Evolutionary conservation across 2,329 filamentous ascomycete species (phyloP).

Genomic region (Pseudocercospora musae): DNA sequence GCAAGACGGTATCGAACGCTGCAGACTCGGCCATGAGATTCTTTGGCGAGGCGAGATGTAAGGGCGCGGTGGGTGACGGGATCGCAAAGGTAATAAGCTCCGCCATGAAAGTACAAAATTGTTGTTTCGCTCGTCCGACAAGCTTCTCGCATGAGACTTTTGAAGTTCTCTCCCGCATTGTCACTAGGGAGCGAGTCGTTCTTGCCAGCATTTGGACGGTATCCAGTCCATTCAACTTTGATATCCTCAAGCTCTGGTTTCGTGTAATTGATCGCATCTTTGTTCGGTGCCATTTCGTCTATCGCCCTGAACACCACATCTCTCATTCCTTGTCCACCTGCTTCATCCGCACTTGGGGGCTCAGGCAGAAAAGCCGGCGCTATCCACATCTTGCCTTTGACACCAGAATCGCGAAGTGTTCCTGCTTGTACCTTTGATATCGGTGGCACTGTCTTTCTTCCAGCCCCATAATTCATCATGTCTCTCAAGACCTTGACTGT

Average conservation of each 20-base stretch:
- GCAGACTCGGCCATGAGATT: constrained; percentile 66
- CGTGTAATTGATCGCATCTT: constrained; percentile 38
- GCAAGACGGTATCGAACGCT: constrained; percentile 71
- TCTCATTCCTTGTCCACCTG: constrained; percentile 48
- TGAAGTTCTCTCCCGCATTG: constrained; percentile 63
- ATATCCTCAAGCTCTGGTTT: constrained; percentile 56
- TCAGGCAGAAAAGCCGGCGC: constrained; percentile 63
- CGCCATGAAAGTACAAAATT: constrained; percentile 72
- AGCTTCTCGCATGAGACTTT: constrained; percentile 64
- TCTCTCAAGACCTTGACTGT: constrained; percentile 69
- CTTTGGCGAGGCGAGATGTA: constrained; percentile 60
- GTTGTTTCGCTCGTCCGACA: constrained; percentile 55
- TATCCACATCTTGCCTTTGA: constrained; percentile 81
- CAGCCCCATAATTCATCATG: constrained; percentile 48
- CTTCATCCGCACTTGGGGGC: constrained; percentile 51
- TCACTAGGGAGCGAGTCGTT: constrained; percentile 54
- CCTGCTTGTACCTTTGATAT: constrained; percentile 62
- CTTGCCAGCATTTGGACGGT: constrained; percentile 54
- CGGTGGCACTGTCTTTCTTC: constrained; percentile 42
- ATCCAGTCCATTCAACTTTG: constrained; percentile 74
- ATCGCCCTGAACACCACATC: constrained; percentile 47
- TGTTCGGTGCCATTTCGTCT: constrained; percentile 40
- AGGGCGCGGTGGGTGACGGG: constrained; percentile 62
- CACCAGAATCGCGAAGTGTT: constrained; percentile 60
- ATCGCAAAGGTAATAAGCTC: constrained; percentile 70